A percentile compares a stretch with the other conserved stretches of the same genome.
phyloP scores from a whole-genome alignment of 345 rosid species.

The Citrus trifoliata region DNA sequence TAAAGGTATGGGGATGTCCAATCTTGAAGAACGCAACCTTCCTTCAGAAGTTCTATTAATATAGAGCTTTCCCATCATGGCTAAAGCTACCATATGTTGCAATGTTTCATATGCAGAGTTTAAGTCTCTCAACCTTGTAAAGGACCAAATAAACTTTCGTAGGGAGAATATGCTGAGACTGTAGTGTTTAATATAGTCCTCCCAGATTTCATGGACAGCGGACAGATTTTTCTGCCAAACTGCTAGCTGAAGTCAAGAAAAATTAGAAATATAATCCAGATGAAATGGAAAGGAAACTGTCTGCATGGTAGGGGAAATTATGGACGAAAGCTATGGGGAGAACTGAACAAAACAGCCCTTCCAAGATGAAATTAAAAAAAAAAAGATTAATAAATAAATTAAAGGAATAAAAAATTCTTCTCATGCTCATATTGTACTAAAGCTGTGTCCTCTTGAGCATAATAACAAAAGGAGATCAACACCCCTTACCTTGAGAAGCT shows the following conservation, averaged over 20 bases:
- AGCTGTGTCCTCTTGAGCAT: neutral
- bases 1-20: constrained; percentile 70
- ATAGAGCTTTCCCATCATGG: constrained; percentile 30
- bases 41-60: constrained; percentile 22
- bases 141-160: constrained; percentile 60
- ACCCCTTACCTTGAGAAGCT: constrained; percentile 62
- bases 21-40: constrained; percentile 38
- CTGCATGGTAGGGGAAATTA: neutral
- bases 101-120: constrained; percentile 61
- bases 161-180: constrained; percentile 42
- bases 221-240: constrained; percentile 57
- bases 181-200: constrained; percentile 58
- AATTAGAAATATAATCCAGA: constrained; percentile 15
- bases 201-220: constrained; percentile 61
- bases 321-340: neutral
- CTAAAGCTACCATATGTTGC: constrained; percentile 71
- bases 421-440: constrained; percentile 1
- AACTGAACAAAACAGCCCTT: neutral
- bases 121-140: constrained; percentile 62
- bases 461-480: constrained; percentile 4
- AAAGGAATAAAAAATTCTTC: neutral
- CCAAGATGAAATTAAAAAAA: neutral
- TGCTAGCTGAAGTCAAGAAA: constrained; percentile 63
- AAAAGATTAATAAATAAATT: neutral
- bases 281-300: neutral